A percentile compares a stretch with the other conserved stretches of the same genome.
phyloP scores from a whole-genome alignment of 2,329 filamentous ascomycete species.

The Fonsecaea pedrosoi region DNA sequence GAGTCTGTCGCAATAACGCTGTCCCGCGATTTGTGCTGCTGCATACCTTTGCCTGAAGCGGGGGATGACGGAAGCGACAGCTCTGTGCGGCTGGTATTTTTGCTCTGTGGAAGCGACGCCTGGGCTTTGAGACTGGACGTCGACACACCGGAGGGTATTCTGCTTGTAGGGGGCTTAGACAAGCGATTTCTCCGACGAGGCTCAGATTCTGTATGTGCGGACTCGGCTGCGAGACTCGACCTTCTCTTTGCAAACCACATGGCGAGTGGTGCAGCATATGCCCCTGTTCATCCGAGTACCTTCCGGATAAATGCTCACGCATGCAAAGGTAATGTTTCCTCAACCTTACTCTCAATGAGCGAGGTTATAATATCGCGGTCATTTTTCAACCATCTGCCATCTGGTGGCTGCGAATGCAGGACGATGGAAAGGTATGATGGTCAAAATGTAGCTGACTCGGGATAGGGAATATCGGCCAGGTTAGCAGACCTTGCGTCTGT shows the following conservation, averaged over 20 bases:
- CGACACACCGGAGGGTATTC: constrained; percentile 22
- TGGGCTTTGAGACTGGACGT: constrained; percentile 27
- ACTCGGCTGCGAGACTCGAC: constrained; percentile 24
- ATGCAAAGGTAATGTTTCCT: neutral
- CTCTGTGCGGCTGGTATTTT: constrained; percentile 27
- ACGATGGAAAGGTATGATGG: neutral
- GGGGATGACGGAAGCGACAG: constrained; percentile 26
- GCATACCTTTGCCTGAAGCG: constrained; percentile 13
- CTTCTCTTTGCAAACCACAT: constrained; percentile 35
- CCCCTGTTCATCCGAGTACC: neutral
- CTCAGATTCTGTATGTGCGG: constrained; percentile 26
- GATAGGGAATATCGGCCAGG: neutral
- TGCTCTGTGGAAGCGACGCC: constrained; percentile 12
- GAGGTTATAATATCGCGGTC: neutral
- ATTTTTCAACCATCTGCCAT: neutral
- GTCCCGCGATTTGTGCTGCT: constrained; percentile 25
- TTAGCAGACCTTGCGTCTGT: neutral
- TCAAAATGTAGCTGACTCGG: neutral
- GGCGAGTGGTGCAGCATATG: constrained; percentile 5
- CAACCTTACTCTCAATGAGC: neutral
- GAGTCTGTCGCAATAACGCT: constrained; percentile 16
- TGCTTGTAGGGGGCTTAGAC: constrained; percentile 39
- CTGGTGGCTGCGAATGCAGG: neutral
- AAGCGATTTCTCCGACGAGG: constrained; percentile 37
- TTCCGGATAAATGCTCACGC: neutral